Evolutionary conservation across 2,329 filamentous ascomycete genomes (phyloP).

Genomic region (Juglanconis juglandina): DNA sequence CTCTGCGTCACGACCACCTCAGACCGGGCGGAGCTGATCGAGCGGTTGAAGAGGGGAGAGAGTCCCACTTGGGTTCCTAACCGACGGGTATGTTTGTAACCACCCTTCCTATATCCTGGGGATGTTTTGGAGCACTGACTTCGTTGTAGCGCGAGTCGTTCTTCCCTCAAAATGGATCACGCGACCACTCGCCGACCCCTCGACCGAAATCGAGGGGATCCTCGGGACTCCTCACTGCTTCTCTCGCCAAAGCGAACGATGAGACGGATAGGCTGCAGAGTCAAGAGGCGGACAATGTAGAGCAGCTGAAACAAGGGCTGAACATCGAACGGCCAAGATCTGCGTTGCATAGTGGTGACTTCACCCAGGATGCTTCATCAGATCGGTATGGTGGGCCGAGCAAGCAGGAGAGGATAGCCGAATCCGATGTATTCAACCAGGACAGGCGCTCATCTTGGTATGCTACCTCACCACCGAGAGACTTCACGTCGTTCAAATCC

Average conservation of each 20-base stretch:
- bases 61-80: slow-evolving; percentile 71
- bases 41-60: slow-evolving; percentile 76
- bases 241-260: slow-evolving; percentile 45
- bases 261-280: slow-evolving; percentile 26
- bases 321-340: slow-evolving; percentile 81
- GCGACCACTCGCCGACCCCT: slow-evolving; percentile 35
- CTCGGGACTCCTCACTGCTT: slow-evolving; percentile 40
- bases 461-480: slow-evolving; percentile 53
- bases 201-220: slow-evolving; percentile 34
- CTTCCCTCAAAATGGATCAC: slow-evolving; percentile 32
- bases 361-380: slow-evolving; percentile 44
- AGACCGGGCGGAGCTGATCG: slow-evolving; percentile 76
- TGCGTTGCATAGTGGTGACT: slow-evolving; percentile 65
- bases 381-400: slow-evolving; percentile 22
- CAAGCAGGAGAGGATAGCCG: slow-evolving; percentile 13
- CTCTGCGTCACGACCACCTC: slow-evolving; percentile 34
- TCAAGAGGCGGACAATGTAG: slow-evolving; percentile 33
- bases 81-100: slow-evolving; percentile 48
- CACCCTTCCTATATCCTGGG: neutral
- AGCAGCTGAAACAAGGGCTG: slow-evolving; percentile 50
- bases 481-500: slow-evolving; percentile 46
- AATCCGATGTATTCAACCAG: slow-evolving; percentile 15
- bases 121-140: slow-evolving; percentile 6
- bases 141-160: slow-evolving; percentile 38
- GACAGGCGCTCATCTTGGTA: slow-evolving; percentile 40